Percentiles rank a stretch among this genome's conserved stretches.
Conservation (phyloP, 768 basidiomycete species). For the Auricularia auricula-judae region DNA sequence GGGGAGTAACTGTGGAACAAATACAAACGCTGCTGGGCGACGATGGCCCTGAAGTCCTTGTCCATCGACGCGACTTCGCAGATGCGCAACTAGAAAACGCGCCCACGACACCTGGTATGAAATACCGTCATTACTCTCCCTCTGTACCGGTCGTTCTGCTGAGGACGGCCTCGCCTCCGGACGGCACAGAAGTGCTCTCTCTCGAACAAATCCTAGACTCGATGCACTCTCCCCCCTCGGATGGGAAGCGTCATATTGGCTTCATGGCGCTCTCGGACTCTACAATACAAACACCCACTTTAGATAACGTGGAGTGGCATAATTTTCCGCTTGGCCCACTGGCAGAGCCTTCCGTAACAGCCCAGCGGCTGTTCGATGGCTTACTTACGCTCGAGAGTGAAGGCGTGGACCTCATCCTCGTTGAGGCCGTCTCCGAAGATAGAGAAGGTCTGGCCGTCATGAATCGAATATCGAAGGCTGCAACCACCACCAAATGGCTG, state of each 20-base stretch:
- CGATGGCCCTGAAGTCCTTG: slow-evolving; percentile 52
- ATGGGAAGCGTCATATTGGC: slow-evolving; percentile 26
- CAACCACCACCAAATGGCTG: slow-evolving; percentile 40
- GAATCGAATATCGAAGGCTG: slow-evolving; percentile 89
- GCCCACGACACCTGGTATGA: slow-evolving; percentile 97
- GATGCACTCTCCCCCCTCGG: background rate
- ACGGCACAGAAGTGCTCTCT: background rate
- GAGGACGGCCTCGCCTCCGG: slow-evolving; percentile 34
- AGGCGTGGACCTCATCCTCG: slow-evolving; percentile 71
- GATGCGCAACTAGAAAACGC: slow-evolving; percentile 59
- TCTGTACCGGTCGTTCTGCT: slow-evolving; percentile 75
- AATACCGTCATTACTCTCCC: slow-evolving; percentile 95
- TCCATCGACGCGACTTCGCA: slow-evolving; percentile 67
- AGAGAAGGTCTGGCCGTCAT: slow-evolving; percentile 86
- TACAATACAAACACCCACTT: slow-evolving; percentile 14
- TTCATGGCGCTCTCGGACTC: slow-evolving; percentile 58
- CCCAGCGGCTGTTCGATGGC: slow-evolving; percentile 79
- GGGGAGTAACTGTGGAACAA: slow-evolving; percentile 86
- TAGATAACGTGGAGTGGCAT: background rate
- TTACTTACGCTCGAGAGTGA: slow-evolving; percentile 66
- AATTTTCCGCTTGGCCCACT: slow-evolving; percentile 27
- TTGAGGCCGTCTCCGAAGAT: slow-evolving; percentile 74
- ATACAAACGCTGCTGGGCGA: slow-evolving; percentile 50
- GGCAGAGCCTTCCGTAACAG: slow-evolving; percentile 53
- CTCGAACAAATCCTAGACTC: background rate